These are phyloP conservation scores for Erodium trifolium DNA, from an alignment of 441 rosid genomes.

Conservation along the genomic window DNA sequence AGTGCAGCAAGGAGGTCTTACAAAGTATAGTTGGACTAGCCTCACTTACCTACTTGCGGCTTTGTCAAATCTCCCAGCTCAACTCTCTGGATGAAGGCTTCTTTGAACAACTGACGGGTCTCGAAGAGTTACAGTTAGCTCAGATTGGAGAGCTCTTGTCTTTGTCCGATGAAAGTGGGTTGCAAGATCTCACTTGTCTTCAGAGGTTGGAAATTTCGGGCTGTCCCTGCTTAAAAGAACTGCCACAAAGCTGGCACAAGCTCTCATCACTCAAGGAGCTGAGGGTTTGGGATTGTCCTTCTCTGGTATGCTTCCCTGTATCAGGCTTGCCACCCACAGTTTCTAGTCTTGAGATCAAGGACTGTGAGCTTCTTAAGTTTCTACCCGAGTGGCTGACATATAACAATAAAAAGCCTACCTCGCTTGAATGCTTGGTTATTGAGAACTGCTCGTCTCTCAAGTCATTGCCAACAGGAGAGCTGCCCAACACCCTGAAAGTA, in stretches of 20 bases:
- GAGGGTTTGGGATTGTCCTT: slow-evolving; percentile 13
- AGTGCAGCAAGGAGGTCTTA: slow-evolving; percentile 13
- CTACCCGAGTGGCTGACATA: slow-evolving; percentile 9
- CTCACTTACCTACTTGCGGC: slow-evolving; percentile 14
- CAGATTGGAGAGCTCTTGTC: slow-evolving; percentile 11
- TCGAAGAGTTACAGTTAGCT: slow-evolving; percentile 19
- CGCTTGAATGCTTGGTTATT: slow-evolving; percentile 15
- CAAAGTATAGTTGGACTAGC: not conserved
- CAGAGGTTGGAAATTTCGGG: slow-evolving; percentile 13
- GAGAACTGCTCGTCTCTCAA: slow-evolving; percentile 17
- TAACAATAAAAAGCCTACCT: not conserved
- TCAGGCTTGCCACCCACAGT: slow-evolving; percentile 18
- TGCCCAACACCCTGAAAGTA: slow-evolving; percentile 5
- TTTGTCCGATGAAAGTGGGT: slow-evolving; percentile 14
- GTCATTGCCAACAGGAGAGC: slow-evolving; percentile 14
- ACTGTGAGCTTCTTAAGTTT: slow-evolving; percentile 11
- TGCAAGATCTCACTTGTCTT: slow-evolving; percentile 16
- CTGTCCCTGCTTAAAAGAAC: slow-evolving; percentile 19
- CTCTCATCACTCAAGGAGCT: slow-evolving; percentile 16
- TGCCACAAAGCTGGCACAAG: slow-evolving; percentile 18
- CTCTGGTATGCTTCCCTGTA: slow-evolving; percentile 13
- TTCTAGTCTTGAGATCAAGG: slow-evolving; percentile 12
- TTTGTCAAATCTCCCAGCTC: slow-evolving; percentile 14
- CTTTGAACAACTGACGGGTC: slow-evolving; percentile 13
- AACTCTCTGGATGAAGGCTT: slow-evolving; percentile 15